Base-by-base conservation (phyloP, 352 stramenopile species). In the Phytophthora capsici region DNA sequence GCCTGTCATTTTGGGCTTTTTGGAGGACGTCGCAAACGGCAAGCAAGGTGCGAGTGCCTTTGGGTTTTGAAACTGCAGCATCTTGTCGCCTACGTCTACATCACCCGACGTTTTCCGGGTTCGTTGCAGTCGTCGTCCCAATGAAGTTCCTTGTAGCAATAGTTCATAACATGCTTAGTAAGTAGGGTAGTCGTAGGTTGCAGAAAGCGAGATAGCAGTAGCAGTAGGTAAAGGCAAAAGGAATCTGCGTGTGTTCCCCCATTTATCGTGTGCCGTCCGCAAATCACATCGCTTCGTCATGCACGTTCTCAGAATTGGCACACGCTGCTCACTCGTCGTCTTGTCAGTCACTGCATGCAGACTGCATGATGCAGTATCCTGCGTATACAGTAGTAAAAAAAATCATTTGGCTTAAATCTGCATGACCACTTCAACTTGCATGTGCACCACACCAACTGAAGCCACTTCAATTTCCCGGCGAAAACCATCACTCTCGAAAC, bases 1-100 rank as follows among this genome's bases (percentile, higher is more conserved):
- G 36, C 60, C 70, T 9, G 75, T 94, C 37, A 91, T 93, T 71
- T 63, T 95, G 43, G 70, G 68, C 7, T 95, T 93, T 51, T 73
- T 95, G 26, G 82, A 90, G 32, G 79, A 91, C 44, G 84, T 93
- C 16, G 58, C 52, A 53, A 85, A 73, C 37, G 84, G 82, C 46
- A 72, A 75, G 12, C 84, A 90, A 73, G 73, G 66, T 46, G 72
- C 80, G 25, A 91, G 82, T 19, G 75, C 79, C 25, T 93, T 93
- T 75, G 84, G 84, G 19, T 93, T 91, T 80, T 93, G 71, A 91
- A 71, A 58, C 44, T 63, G 66, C 52, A 64, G 40, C 46, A 22
- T 61, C 51, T 64, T 65, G 57, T 77, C 38, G 57, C 45, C 45
- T 47, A 47, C 50, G 51, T 73, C 50, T 62, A 63, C 60, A 62